phyloP scores from a whole-genome alignment of 768 basidiomycete genomes.

The Lactarius akahatsu region DNA sequence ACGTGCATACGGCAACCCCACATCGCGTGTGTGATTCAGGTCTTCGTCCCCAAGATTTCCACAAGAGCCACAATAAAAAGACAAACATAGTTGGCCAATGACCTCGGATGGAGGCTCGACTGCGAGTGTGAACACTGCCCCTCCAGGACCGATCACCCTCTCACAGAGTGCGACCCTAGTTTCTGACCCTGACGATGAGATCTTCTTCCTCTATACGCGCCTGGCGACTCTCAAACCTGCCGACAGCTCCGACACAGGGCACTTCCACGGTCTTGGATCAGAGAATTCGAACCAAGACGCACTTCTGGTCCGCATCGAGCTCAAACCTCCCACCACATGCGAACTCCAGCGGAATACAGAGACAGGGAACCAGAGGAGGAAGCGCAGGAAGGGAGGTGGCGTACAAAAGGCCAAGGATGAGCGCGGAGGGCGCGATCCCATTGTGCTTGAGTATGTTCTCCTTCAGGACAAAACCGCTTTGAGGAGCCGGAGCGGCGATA shows the following conservation, averaged over 20 bases:
- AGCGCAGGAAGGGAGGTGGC: neutral
- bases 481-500: constrained; percentile 72
- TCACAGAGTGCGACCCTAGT: constrained; percentile 38
- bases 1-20: too few species aligned
- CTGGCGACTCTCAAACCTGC: constrained; percentile 40
- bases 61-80: too few species aligned
- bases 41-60: too few species aligned
- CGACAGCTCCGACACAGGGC: constrained; percentile 27
- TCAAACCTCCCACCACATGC: constrained; percentile 31
- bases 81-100: too few species aligned
- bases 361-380: neutral
- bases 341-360: neutral
- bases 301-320: constrained; percentile 55
- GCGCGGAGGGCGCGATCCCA: constrained; percentile 31
- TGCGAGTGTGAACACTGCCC: too few species aligned
- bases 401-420: neutral
- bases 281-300: constrained; percentile 63
- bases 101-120: too few species aligned
- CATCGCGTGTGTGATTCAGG: too few species aligned
- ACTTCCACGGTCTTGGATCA: constrained; percentile 60
- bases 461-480: constrained; percentile 76
- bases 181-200: constrained; percentile 11
- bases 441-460: constrained; percentile 48
- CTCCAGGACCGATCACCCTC: constrained; percentile 28
- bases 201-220: constrained; percentile 43